Evolutionary conservation across 83 land plant species (phyloP).

Genomic region (Larix sibirica): DNA sequence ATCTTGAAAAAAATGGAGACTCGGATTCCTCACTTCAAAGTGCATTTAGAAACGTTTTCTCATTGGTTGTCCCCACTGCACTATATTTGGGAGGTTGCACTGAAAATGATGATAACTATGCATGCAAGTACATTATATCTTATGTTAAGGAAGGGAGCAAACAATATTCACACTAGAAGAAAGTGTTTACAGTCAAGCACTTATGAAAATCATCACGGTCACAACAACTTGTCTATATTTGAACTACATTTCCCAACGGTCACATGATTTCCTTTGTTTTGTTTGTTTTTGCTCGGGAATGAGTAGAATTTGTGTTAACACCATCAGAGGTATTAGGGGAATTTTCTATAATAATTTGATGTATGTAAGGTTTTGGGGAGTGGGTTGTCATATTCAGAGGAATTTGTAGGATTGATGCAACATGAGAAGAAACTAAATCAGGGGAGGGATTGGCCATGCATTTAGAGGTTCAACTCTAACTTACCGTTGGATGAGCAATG

Average conservation of each 20-base stretch:
- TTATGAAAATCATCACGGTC: constrained; percentile 56
- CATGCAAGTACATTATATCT: constrained; percentile 12
- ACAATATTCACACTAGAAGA: constrained; percentile 60
- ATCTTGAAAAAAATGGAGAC: constrained; percentile 88
- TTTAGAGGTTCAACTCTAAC: no score
- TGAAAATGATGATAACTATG: constrained; percentile 13
- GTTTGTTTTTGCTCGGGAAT: no score
- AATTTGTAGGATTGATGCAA: no score
- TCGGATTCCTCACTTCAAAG: constrained; percentile 55
- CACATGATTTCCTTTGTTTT: constrained; percentile 33
- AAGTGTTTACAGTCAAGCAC: constrained; percentile 59
- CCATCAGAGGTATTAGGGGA: no score
- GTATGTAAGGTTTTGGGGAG: no score
- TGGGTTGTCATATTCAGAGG: no score
- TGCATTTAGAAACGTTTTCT: constrained; percentile 59
- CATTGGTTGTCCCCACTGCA: constrained; percentile 52
- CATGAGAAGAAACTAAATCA: no score
- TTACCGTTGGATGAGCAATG: no score
- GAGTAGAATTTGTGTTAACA: no score
- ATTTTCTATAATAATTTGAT: no score
- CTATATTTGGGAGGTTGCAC: constrained; percentile 58
- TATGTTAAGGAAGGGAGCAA: constrained; percentile 19
- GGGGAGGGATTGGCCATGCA: no score
- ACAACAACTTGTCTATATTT: constrained; percentile 80
- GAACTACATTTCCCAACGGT: constrained; percentile 86